A percentile compares a stretch with the other conserved stretches of the same genome.
Evolutionary conservation across 306 rosid genomes (phyloP).

Genomic region (Adenanthera pavonina): DNA sequence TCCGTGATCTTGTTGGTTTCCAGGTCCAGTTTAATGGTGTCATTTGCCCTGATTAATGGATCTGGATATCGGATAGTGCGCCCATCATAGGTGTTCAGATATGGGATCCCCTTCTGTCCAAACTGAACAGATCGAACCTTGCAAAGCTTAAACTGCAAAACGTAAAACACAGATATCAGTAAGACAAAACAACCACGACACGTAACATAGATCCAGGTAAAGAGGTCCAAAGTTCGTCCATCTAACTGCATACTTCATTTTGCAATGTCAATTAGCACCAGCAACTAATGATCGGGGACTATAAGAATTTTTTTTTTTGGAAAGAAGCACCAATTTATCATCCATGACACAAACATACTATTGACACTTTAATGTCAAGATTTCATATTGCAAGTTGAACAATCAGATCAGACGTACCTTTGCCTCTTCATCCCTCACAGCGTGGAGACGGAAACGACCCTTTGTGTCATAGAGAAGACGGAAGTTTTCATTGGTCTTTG

Average conservation of each 20-base stretch:
- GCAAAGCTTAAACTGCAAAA: constrained; percentile 62
- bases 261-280: background rate
- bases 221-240: background rate
- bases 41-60: constrained; percentile 65
- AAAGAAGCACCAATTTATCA: background rate
- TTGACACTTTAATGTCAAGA: background rate
- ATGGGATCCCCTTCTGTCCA: constrained; percentile 69
- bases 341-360: background rate
- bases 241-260: background rate
- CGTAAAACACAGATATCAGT: background rate
- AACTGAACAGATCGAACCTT: constrained; percentile 71
- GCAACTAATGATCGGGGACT: background rate
- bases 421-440: constrained; percentile 67
- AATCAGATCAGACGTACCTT: constrained; percentile 48
- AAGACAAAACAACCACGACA: background rate
- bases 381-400: background rate
- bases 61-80: constrained; percentile 72
- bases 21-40: constrained; percentile 66
- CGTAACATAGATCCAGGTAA: background rate
- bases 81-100: constrained; percentile 66
- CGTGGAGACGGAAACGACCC: constrained; percentile 66
- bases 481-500: constrained; percentile 63
- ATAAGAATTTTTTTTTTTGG: background rate
- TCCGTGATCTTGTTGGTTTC: constrained; percentile 55
- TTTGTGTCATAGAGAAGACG: constrained; percentile 70